Percentiles rank a stretch among this genome's conserved stretches.
phyloP scores from a whole-genome alignment of 345 rosid species.

The Clausena lansium region DNA sequence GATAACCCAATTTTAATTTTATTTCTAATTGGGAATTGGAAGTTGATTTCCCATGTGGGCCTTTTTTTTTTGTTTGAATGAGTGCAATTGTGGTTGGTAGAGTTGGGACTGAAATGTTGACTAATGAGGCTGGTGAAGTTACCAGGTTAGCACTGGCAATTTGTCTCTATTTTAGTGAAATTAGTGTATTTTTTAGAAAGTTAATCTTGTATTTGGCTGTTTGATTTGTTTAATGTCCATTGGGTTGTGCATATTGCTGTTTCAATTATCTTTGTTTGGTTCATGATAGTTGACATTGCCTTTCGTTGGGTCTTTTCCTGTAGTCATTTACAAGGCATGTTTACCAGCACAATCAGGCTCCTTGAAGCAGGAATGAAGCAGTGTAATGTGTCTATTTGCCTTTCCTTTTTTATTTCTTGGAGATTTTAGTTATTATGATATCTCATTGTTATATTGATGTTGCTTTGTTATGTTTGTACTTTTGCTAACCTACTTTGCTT shows the following conservation, averaged over 20 bases:
- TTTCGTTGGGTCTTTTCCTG: not conserved
- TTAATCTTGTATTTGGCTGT: not conserved
- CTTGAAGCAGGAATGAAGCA: slow-evolving; percentile 95
- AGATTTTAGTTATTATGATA: no score
- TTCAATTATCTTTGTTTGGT: not conserved
- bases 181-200: not conserved
- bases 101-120: slow-evolving; percentile 84
- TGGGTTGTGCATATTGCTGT: not conserved
- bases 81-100: slow-evolving; percentile 89
- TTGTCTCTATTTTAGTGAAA: not conserved
- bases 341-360: slow-evolving; percentile 83
- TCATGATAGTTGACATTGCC: not conserved
- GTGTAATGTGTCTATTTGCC: slow-evolving; percentile 47
- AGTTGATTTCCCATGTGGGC: not conserved
- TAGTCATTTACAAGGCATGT: slow-evolving; percentile 98
- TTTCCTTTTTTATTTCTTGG: slow-evolving; percentile 5
- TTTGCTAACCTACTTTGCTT: slow-evolving; percentile 4
- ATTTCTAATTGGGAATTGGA: not conserved
- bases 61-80: not conserved
- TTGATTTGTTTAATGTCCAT: not conserved
- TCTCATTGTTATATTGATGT: no score
- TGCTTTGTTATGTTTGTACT: not conserved
- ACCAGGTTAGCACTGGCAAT: slow-evolving; percentile 49
- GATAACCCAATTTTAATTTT: not conserved
- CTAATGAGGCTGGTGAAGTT: slow-evolving; percentile 97